Percentiles rank a stretch among this genome's conserved stretches.
Conservation (phyloP, 208 protist genomes). For the Acanthamoeba royreba region DNA sequence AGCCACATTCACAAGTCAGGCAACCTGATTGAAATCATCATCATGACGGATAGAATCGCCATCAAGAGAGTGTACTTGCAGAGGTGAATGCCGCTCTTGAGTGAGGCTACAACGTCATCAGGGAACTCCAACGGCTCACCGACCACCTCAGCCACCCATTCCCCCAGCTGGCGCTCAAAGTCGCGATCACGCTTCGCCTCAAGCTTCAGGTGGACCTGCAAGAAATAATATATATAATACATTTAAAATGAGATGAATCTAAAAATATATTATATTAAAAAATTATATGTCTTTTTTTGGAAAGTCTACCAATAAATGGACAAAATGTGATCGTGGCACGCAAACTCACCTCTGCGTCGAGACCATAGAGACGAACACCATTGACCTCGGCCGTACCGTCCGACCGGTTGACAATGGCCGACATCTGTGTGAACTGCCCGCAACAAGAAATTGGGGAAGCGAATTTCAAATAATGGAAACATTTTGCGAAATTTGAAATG, state of each 20-base stretch:
- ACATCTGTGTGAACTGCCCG: background rate
- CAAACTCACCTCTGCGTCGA: conserved; percentile 62
- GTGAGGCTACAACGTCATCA: conserved; percentile 53
- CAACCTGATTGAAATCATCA: too few relatives aligned
- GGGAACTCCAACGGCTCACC: background rate
- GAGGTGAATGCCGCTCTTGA: conserved; percentile 57
- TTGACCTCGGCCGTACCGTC: conserved; percentile 23
- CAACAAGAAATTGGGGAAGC: too few relatives aligned
- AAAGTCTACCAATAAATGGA: background rate
- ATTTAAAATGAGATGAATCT: too few relatives aligned
- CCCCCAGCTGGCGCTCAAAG: background rate
- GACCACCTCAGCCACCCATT: conserved; percentile 52
- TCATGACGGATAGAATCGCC: background rate
- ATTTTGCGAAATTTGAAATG: too few relatives aligned
- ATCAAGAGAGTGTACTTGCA: conserved; percentile 29
- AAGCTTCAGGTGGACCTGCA: conserved; percentile 52
- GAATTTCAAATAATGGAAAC: too few relatives aligned
- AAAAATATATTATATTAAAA: too few relatives aligned
- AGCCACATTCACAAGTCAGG: background rate
- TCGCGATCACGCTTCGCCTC: conserved; percentile 49
- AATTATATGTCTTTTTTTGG: too few relatives aligned
- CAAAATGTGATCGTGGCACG: too few relatives aligned
- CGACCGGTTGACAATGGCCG: background rate
- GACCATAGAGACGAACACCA: conserved; percentile 51
- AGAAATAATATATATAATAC: too few relatives aligned